Percentiles rank a stretch among this genome's conserved stretches.
phyloP scores from a whole-genome alignment of 2,329 filamentous ascomycete genomes.

The Teratosphaeria epicoccoides region DNA sequence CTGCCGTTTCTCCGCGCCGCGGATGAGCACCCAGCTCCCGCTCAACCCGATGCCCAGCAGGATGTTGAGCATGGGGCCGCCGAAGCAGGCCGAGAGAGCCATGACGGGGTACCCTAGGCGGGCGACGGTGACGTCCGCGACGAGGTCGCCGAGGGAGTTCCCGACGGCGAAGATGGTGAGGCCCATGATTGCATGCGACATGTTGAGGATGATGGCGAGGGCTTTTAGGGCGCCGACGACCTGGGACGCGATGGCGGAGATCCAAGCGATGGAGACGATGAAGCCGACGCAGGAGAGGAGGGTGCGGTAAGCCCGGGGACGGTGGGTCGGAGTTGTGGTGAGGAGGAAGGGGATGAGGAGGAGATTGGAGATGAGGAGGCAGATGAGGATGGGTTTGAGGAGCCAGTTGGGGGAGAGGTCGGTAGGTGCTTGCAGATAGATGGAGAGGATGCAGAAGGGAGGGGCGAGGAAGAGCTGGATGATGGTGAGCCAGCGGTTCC shows the following conservation, averaged over 20 bases:
- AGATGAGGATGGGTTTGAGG: slow-evolving; percentile 36
- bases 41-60: slow-evolving; percentile 86
- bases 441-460: slow-evolving; percentile 64
- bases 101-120: slow-evolving; percentile 91
- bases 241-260: slow-evolving; percentile 88
- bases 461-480: slow-evolving; percentile 82
- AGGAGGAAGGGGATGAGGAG: slow-evolving; percentile 56
- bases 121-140: slow-evolving; percentile 90
- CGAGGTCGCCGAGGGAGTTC: slow-evolving; percentile 86
- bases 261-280: slow-evolving; percentile 86
- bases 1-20: slow-evolving; percentile 54
- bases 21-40: slow-evolving; percentile 77
- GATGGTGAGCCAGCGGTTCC: slow-evolving; percentile 85
- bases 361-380: slow-evolving; percentile 47
- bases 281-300: slow-evolving; percentile 84
- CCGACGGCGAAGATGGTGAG: slow-evolving; percentile 94
- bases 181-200: slow-evolving; percentile 88
- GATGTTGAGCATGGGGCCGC: slow-evolving; percentile 97
- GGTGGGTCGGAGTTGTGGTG: slow-evolving; percentile 56
- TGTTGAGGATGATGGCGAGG: slow-evolving; percentile 79
- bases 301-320: slow-evolving; percentile 59
- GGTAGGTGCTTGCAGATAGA: slow-evolving; percentile 37
- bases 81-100: slow-evolving; percentile 89
- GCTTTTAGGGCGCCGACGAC: slow-evolving; percentile 93
- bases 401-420: slow-evolving; percentile 48